Percentiles rank a stretch among this genome's conserved stretches.
These are phyloP conservation scores for Erythrobasidium yunnanense DNA, from an alignment of 768 basidiomycete species.

Conservation along the genomic window DNA sequence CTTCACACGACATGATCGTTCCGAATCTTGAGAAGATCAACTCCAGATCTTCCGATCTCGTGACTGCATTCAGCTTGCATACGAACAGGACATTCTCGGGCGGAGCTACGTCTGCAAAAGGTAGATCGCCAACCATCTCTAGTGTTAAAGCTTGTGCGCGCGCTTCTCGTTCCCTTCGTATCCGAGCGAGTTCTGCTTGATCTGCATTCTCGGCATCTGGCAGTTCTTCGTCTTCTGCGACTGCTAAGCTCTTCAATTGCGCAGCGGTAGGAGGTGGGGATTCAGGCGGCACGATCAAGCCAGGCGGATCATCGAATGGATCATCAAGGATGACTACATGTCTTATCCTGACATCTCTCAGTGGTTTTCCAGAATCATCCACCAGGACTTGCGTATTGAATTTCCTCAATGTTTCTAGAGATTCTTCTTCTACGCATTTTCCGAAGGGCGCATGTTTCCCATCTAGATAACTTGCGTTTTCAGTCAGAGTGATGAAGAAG, in stretches of 20 bases:
- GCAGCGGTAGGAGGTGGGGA: constrained; percentile 75
- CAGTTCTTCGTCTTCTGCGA: constrained; percentile 82
- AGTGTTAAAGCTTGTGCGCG: constrained; percentile 86
- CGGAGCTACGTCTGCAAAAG: constrained; percentile 92
- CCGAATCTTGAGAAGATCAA: constrained; percentile 95
- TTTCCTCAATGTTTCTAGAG: constrained; percentile 78
- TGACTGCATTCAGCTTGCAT: constrained; percentile 94
- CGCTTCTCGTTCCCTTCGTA: constrained; percentile 75
- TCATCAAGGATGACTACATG: constrained; percentile 97
- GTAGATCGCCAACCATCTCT: constrained; percentile 98
- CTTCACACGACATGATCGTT: constrained; percentile 90
- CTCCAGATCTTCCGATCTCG: constrained; percentile 88
- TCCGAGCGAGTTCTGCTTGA: constrained; percentile 71
- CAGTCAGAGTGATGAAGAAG: constrained; percentile 87
- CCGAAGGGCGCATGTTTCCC: constrained; percentile 91
- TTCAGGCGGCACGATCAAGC: constrained; percentile 58
- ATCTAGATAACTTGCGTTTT: constrained; percentile 88
- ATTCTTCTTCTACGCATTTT: constrained; percentile 68
- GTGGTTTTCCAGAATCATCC: constrained; percentile 75
- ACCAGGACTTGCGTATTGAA: constrained; percentile 73
- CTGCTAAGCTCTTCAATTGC: constrained; percentile 57
- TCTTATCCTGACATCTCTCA: constrained; percentile 86
- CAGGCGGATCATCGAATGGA: constrained; percentile 79
- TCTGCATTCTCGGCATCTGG: constrained; percentile 49
- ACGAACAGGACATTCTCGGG: constrained; percentile 98